Evolutionary conservation across 2,329 filamentous ascomycete species (phyloP).

Genomic region (Cladosporium sp.): DNA sequence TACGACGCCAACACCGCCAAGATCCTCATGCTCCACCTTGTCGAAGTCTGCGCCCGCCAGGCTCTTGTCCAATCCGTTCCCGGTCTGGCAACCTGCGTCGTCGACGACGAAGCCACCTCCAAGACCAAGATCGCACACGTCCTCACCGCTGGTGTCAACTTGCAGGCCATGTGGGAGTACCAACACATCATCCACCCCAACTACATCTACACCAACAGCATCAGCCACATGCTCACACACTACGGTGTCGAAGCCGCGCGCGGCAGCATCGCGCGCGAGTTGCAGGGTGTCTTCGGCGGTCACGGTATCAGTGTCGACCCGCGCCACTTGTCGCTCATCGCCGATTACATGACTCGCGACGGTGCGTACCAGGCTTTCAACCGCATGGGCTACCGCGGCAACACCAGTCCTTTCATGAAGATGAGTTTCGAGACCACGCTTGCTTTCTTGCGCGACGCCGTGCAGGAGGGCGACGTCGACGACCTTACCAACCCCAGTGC

Average conservation of each 20-base stretch:
- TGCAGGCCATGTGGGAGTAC: constrained; percentile 87
- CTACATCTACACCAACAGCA: constrained; percentile 87
- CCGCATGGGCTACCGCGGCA: constrained; percentile 81
- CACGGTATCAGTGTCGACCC: constrained; percentile 93
- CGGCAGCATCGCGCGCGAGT: constrained; percentile 80
- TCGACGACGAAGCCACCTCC: constrained; percentile 62
- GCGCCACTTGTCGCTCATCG: constrained; percentile 91
- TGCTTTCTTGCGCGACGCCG: constrained; percentile 87
- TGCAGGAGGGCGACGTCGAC: constrained; percentile 87
- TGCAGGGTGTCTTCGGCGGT: constrained; percentile 80
- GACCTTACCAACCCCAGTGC: constrained; percentile 82
- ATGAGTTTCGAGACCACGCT: constrained; percentile 99
- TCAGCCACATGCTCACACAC: constrained; percentile 76
- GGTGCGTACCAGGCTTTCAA: constrained; percentile 91
- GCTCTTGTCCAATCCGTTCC: constrained; percentile 86
- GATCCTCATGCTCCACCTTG: constrained; percentile 86
- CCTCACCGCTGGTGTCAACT: constrained; percentile 81
- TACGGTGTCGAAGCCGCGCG: constrained; percentile 96
- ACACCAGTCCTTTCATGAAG: constrained; percentile 91
- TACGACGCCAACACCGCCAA: constrained; percentile 82
- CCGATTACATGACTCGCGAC: constrained; percentile 94
- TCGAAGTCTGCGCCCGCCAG: constrained; percentile 76
- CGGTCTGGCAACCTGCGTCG: constrained; percentile 72
- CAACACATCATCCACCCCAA: constrained; percentile 84
- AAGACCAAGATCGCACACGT: constrained; percentile 51